Base-by-base conservation (phyloP, 2,329 filamentous ascomycete genomes). In the Calonectria multiphialidica region DNA sequence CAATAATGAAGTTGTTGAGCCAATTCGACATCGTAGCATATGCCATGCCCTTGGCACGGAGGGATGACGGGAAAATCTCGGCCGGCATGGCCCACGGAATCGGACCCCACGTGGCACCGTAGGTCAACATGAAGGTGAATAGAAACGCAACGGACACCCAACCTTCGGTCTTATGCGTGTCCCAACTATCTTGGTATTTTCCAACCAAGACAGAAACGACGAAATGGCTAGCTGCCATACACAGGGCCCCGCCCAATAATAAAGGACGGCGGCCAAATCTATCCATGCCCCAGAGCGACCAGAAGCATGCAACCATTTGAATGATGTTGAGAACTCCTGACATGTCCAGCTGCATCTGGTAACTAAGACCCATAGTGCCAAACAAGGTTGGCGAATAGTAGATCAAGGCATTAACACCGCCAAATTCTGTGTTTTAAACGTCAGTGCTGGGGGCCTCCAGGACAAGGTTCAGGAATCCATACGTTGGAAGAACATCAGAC, bases 11-110 rank as follows among this genome's bases (percentile, higher is more conserved):
- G 79, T 93, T 92, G 79, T 88, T 90, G 3, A 92, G 77, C 85
- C 91, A 93, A 78, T 90, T 79, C 78, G 87, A 88, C 72, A 86
- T 89, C 0, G 90, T 91, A 0, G 87, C 87, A 10, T 92, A 83
- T 0, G 90, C 89, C 2, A 92, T 89, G n/a, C 91, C 92, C 78
- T 93, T 93, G 1, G 91, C 90, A 7, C 91, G 85, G 1, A 92
- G 83, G 1, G 88, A 89, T 0, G 87, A 87, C 0, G 91, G 90
- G 79, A 93, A 94, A 13, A 93, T 89, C 76, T 94, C 92, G 3
- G 86, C 80, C 0, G 87, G 80, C 75, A 88, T 80, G 3, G 83
- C 85, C 87, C 85, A 88, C 1, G 83, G 85, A 0, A 89, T 84
- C 2, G 88, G 87, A 0, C 87, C 89, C 88, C 89, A 93, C 0